Conservation (phyloP, 73 alveolate genomes). For the Paraurostyla sp. region DNA sequence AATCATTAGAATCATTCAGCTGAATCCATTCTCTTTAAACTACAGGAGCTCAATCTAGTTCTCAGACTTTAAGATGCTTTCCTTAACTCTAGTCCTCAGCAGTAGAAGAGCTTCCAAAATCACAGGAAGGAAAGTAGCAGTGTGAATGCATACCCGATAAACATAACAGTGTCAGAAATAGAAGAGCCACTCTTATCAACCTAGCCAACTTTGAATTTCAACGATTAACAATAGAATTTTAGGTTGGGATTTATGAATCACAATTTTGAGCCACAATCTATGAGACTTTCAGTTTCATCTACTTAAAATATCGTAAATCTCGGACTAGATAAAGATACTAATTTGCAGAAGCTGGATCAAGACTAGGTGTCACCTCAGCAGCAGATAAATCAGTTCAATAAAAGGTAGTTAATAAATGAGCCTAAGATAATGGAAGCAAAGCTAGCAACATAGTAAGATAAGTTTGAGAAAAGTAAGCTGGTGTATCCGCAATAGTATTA, state of each 20-base stretch:
- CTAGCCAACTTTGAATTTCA: not conserved
- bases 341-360: not conserved
- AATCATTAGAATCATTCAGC: no score
- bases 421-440: conserved; percentile 28
- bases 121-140: conserved; percentile 26
- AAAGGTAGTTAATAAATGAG: conserved; percentile 13
- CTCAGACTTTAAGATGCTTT: not conserved
- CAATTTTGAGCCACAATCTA: not conserved
- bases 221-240: not conserved
- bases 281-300: not conserved
- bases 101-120: no score
- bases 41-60: no score
- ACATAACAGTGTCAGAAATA: conserved; percentile 47
- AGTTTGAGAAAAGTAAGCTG: not conserved
- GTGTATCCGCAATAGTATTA: not conserved
- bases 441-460: not conserved
- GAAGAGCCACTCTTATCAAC: conserved; percentile 8
- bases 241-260: no score
- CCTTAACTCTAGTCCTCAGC: not conserved
- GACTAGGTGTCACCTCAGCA: not conserved
- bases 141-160: not conserved
- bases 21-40: no score
- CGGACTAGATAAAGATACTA: not conserved
- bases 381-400: not conserved
- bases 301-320: not conserved